These are phyloP conservation scores for Botryosphaeria dothidea DNA, from an alignment of 2,329 filamentous ascomycete species.

Conservation along the genomic window DNA sequence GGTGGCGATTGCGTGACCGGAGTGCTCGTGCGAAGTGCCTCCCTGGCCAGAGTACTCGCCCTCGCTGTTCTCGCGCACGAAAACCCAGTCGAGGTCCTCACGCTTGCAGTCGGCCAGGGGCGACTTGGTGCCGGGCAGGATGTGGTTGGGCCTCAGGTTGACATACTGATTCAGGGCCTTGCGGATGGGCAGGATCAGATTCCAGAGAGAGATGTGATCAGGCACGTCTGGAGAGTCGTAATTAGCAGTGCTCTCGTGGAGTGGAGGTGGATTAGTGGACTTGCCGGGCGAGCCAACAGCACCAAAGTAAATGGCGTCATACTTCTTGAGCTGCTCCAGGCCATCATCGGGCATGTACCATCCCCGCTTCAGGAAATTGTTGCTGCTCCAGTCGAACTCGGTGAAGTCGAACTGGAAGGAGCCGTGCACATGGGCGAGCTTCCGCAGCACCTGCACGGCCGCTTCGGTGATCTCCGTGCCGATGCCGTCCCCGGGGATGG, in stretches of 20 bases:
- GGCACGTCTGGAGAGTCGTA: constrained; percentile 54
- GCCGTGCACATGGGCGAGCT: constrained; percentile 45
- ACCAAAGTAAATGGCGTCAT: constrained; percentile 60
- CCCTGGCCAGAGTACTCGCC: constrained; percentile 52
- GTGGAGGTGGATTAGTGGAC: not conserved
- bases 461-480: constrained; percentile 64
- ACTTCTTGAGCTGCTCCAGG: constrained; percentile 51
- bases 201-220: constrained; percentile 69
- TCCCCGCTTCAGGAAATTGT: constrained; percentile 52
- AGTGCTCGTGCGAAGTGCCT: constrained; percentile 44
- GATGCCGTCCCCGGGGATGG: constrained; percentile 65
- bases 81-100: constrained; percentile 48
- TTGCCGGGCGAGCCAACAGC: constrained; percentile 59
- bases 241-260: not conserved
- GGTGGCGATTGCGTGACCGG: constrained; percentile 44
- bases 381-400: constrained; percentile 52
- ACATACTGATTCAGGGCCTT: constrained; percentile 69
- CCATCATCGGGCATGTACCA: constrained; percentile 56
- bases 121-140: constrained; percentile 43
- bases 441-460: constrained; percentile 50
- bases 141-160: constrained; percentile 60
- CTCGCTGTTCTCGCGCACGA: constrained; percentile 51
- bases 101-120: constrained; percentile 41
- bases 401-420: constrained; percentile 54
- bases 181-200: constrained; percentile 66